Conservation (phyloP, 2,329 filamentous ascomycete species). For the Ophiostoma sp. region DNA sequence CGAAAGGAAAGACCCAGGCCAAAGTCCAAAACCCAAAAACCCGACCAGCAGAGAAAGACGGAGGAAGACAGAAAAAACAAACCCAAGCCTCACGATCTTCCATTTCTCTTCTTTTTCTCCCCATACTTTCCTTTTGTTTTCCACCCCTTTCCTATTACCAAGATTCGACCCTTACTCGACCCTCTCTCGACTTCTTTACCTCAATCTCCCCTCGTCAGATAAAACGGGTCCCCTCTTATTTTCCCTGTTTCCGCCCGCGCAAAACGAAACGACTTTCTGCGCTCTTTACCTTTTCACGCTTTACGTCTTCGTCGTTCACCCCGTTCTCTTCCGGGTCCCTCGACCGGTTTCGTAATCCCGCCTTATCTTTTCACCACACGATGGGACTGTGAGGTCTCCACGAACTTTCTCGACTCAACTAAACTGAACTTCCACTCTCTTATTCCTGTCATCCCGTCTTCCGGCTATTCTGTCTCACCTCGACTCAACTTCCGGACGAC, state of each 20-base stretch:
- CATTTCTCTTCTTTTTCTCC: not conserved
- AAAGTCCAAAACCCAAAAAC: not conserved
- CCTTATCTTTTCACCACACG: conserved; percentile 10
- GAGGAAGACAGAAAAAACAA: not conserved
- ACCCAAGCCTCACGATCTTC: conserved; percentile 5
- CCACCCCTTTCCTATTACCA: not conserved
- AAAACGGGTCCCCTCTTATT: conserved; percentile 10
- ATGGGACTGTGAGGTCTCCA: not conserved
- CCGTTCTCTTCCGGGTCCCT: conserved; percentile 21
- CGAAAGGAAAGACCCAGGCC: not conserved
- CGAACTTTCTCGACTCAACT: not conserved
- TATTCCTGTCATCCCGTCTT: not conserved
- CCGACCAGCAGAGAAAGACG: not conserved
- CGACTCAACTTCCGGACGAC: not conserved
- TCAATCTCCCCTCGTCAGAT: not conserved
- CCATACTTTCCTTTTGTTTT: not conserved
- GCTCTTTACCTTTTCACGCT: not conserved
- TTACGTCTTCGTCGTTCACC: not conserved
- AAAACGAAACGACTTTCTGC: not conserved
- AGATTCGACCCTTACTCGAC: not conserved
- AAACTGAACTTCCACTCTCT: not conserved
- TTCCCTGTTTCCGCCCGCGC: not conserved
- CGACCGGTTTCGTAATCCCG: conserved; percentile 19
- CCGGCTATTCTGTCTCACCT: not conserved
- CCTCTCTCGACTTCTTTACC: not conserved